Evolutionary conservation across 2,329 filamentous ascomycete species (phyloP), one percentile per base, ranked within the genome.

Genomic region (Fusarium brachygibbosum): DNA sequence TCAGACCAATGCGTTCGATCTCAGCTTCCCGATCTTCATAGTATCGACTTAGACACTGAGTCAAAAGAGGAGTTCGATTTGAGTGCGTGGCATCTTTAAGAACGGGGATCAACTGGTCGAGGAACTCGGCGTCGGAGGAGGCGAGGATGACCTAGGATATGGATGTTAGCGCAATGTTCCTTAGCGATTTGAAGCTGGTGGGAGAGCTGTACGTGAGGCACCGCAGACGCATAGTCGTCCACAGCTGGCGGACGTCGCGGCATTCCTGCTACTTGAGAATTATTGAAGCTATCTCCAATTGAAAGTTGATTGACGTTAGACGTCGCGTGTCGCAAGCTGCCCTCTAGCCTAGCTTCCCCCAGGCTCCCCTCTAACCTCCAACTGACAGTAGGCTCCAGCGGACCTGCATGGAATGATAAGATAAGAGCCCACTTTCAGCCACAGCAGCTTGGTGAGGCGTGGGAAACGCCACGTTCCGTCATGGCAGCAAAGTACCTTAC

Each of bases 81-180:
- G 92, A 90, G 74, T 89, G 85, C 66, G 93, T 89, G 71, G 93
- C 94, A 86, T 98, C 95, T 83, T 94, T 96, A 68, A 99, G 90
- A 3, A 97, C 92, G 12, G 94, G 95, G 48, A 98, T 97, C 51
- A 99, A 84, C 77, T 98, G 95, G 78, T 98, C 96, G 68, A 99
- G 89, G 76, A 98, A 98, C 75, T 99, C 96, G 50, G 91, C 87
- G 76, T 98, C 95, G 23, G 94, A 94, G 14, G 94, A 92, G 3
- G 95, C 94, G 73, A 97, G 89, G 66, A 98, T 94, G 72, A 98
- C 97, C 93, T 99, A 44, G 25, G 49, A 37, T 45, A 21, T 16
- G 45, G 7, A 46, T 37, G 32, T 56, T 72, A 63, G 70, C 56
- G 28, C 57, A 53, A 50, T 19, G 34, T 55, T 53, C 42, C 48